Evolutionary conservation across 805 yeast species (phyloP).

Genomic region (Spathaspora passalidarum): DNA sequence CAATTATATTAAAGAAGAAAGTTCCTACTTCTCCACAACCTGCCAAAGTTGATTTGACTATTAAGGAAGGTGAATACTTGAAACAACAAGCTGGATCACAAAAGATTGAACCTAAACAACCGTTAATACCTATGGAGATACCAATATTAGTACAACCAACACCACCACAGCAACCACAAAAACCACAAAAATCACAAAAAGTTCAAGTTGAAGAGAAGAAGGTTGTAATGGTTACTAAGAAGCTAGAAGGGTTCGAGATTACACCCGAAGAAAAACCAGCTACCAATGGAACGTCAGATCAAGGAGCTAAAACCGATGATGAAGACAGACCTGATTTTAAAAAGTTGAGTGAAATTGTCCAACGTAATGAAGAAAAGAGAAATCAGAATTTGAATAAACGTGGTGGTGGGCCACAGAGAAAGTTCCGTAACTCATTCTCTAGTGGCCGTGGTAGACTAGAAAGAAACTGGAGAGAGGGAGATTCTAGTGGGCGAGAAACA

Average conservation of each 20-base stretch:
- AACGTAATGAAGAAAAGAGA: slow-evolving; percentile 15
- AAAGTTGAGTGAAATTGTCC: slow-evolving; percentile 25
- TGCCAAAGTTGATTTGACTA: slow-evolving; percentile 11
- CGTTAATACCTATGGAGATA: too few species aligned
- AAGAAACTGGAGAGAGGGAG: slow-evolving; percentile 1
- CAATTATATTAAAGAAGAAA: slow-evolving; percentile 39
- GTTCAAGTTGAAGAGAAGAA: background rate
- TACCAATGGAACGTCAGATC: slow-evolving; percentile 3
- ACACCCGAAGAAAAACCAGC: background rate
- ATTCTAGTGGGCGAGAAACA: background rate
- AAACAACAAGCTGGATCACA: slow-evolving; percentile 1
- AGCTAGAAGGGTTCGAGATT: background rate
- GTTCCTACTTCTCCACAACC: slow-evolving; percentile 9
- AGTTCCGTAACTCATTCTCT: background rate
- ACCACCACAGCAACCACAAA: background rate
- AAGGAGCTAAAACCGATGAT: background rate
- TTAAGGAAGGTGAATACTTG: slow-evolving; percentile 10
- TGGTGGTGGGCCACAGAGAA: background rate
- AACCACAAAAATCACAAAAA: background rate
- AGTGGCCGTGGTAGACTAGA: background rate
- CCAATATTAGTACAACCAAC: too few species aligned
- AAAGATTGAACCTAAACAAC: background rate
- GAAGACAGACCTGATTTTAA: slow-evolving; percentile 29
- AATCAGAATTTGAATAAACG: background rate
- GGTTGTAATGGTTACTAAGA: background rate